Conservation (phyloP, 139 green algal species). For the Auxenochlorella pyrenoidosa region DNA sequence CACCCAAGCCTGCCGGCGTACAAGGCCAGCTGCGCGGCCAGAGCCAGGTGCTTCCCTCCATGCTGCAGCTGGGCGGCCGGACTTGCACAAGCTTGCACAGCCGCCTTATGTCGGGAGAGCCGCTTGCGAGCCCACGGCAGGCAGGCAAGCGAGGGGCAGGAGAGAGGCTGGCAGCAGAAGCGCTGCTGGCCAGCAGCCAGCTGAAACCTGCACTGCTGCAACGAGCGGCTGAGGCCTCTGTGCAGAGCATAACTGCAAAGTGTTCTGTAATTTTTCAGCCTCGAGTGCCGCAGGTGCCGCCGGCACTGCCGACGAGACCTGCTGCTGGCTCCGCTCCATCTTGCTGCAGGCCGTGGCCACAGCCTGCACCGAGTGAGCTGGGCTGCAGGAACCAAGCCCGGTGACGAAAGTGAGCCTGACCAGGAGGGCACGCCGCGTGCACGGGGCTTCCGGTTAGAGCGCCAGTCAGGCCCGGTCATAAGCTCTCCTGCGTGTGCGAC, state of each 20-base stretch:
- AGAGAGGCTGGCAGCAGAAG: not conserved
- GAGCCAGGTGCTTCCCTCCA: not conserved
- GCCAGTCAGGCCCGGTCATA: too few species aligned
- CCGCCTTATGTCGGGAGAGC: not conserved
- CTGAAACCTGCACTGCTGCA: too few species aligned
- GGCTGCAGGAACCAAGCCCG: not conserved
- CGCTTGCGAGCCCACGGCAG: not conserved
- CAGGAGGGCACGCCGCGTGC: too few species aligned
- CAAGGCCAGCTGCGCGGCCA: not conserved
- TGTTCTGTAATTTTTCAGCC: too few species aligned
- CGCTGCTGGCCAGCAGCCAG: not conserved
- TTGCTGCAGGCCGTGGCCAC: not conserved
- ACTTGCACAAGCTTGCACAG: not conserved
- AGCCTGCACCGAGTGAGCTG: not conserved
- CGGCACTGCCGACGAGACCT: not conserved
- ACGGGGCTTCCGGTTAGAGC: too few species aligned
- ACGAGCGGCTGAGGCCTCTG: not conserved
- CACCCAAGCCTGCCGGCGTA: too few species aligned
- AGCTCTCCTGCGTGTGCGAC: too few species aligned
- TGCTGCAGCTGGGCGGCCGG: not conserved
- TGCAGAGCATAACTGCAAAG: too few species aligned
- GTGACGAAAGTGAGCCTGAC: not conserved
- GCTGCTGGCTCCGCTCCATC: not conserved
- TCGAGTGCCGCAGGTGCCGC: too few species aligned
- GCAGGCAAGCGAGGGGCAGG: not conserved